Percentiles rank a stretch among this genome's conserved stretches.
Conservation (phyloP, 495 filamentous ascomycete genomes). For the Hypoxylon cercidicola region DNA sequence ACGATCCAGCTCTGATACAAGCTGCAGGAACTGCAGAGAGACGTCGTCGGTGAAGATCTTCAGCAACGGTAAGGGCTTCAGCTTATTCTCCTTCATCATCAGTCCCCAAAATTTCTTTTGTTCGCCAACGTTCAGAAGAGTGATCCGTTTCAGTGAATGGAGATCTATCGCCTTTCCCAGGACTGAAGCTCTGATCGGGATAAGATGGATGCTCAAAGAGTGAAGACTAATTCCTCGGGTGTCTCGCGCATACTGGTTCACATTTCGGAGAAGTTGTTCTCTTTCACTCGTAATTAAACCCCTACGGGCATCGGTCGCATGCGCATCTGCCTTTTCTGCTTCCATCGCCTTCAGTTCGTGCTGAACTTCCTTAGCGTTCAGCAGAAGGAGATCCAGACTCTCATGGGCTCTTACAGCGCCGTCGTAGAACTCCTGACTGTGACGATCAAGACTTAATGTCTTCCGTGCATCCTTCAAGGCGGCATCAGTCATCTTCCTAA, state of each 20-base stretch:
- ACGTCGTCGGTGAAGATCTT: slow-evolving; percentile 72
- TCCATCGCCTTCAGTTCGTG: no score
- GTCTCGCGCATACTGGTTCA: slow-evolving; percentile 62
- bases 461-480: no score
- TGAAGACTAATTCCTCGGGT: slow-evolving; percentile 65
- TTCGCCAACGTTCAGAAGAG: slow-evolving; percentile 68
- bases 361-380: no score
- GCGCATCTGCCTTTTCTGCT: no score
- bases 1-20: slow-evolving; percentile 60
- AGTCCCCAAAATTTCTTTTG: slow-evolving; percentile 67
- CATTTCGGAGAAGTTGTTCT: slow-evolving; percentile 31
- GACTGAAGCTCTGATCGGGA: slow-evolving; percentile 65
- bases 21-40: slow-evolving; percentile 59
- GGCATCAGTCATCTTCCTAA: no score
- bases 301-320: neutral
- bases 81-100: slow-evolving; percentile 61
- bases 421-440: no score
- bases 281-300: neutral
- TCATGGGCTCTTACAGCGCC: no score
- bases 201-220: slow-evolving; percentile 63
- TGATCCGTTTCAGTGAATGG: slow-evolving; percentile 59
- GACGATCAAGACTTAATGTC: no score
- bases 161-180: slow-evolving; percentile 64
- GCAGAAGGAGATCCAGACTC: no score
- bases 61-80: slow-evolving; percentile 58